phyloP scores from a whole-genome alignment of 2,329 filamentous ascomycete genomes.

The Elsinoe necatrix region DNA sequence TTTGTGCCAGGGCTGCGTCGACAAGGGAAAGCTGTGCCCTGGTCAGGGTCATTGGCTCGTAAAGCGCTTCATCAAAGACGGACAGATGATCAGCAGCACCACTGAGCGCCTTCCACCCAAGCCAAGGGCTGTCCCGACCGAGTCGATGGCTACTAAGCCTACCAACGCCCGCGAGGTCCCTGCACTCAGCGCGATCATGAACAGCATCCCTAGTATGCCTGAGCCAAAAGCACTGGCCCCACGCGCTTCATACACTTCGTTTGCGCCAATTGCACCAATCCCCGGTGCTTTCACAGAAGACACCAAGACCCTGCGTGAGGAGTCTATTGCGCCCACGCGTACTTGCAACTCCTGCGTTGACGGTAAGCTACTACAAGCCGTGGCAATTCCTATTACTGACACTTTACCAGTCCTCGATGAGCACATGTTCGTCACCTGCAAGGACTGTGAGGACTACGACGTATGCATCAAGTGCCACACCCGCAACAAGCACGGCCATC shows the following conservation, averaged over 20 bases:
- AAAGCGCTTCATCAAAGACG: conserved; percentile 74
- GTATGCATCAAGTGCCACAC: conserved; percentile 78
- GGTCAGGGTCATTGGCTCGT: conserved; percentile 85
- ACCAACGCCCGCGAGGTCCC: not conserved
- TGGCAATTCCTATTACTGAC: conserved; percentile 1
- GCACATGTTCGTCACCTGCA: conserved; percentile 76
- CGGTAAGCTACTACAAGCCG: conserved; percentile 35
- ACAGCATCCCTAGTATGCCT: conserved; percentile 19
- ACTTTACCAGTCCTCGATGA: conserved; percentile 49
- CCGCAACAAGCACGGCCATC: conserved; percentile 73
- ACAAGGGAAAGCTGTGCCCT: conserved; percentile 66
- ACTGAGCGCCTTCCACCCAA: conserved; percentile 72
- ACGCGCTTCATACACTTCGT: conserved; percentile 5
- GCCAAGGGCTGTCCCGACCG: conserved; percentile 31
- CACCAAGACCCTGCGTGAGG: conserved; percentile 32
- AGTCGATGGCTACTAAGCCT: conserved; percentile 18
- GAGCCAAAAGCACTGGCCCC: conserved; percentile 20
- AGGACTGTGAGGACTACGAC: conserved; percentile 79
- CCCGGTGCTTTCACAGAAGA: conserved; percentile 39
- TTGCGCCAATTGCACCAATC: conserved; percentile 27
- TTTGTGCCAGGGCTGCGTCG: conserved; percentile 73
- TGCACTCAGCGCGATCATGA: conserved; percentile 1
- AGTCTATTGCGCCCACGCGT: conserved; percentile 38
- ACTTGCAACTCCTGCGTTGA: conserved; percentile 66
- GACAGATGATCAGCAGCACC: conserved; percentile 71